Conservation (phyloP, 306 rosid species). For the Cicer arietinum region DNA sequence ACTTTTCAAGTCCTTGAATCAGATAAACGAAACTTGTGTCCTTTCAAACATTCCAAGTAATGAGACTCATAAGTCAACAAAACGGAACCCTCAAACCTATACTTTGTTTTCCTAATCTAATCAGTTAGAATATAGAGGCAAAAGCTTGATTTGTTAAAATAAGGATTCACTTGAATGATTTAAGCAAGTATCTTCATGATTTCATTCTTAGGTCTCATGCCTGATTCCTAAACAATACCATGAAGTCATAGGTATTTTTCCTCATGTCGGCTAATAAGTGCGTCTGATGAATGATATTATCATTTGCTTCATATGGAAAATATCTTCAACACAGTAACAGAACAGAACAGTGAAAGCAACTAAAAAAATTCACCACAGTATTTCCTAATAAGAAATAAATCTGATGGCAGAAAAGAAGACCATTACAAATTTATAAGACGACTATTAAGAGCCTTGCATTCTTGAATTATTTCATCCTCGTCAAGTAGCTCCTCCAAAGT, state of each 20-base stretch:
- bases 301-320: constrained; percentile 22
- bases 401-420: constrained; percentile 36
- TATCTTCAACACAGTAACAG: constrained; percentile 11
- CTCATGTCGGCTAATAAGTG: constrained; percentile 17
- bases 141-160: constrained; percentile 10
- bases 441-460: constrained; percentile 94
- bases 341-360: constrained; percentile 31
- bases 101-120: constrained; percentile 13
- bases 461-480: constrained; percentile 98
- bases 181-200: constrained; percentile 21
- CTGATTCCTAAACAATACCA: neutral
- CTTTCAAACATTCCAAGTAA: neutral
- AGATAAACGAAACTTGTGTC: constrained; percentile 19
- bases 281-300: constrained; percentile 19
- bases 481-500: constrained; percentile 95
- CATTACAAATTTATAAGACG: constrained; percentile 98
- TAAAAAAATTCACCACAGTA: constrained; percentile 1
- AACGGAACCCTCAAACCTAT: constrained; percentile 21
- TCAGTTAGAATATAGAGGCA: constrained; percentile 8
- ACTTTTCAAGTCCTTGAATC: constrained; percentile 27
- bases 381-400: constrained; percentile 31
- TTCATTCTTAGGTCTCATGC: constrained; percentile 30
- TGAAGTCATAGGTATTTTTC: constrained; percentile 33
- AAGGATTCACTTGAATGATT: constrained; percentile 10
- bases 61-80: constrained; percentile 20